phyloP scores from a whole-genome alignment of 192 early-diverging fungal genomes.

The Mortierella alpina region DNA sequence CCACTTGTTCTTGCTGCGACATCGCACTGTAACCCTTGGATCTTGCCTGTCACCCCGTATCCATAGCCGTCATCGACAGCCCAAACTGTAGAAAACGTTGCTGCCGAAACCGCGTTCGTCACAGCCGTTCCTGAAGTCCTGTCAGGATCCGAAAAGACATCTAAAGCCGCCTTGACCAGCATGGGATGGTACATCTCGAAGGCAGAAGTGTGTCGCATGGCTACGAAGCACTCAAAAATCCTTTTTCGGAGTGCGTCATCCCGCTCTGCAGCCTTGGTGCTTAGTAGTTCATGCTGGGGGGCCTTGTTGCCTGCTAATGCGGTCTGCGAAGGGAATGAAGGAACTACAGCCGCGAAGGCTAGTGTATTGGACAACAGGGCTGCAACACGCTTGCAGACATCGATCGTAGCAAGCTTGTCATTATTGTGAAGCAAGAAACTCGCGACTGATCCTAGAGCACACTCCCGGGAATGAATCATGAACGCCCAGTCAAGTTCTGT shows the following conservation, averaged over 20 bases:
- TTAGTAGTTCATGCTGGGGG: constrained; percentile 43
- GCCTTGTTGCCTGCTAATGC: constrained; percentile 39
- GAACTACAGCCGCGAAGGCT: constrained; percentile 66
- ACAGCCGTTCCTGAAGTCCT: constrained; percentile 61
- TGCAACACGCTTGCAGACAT: constrained; percentile 82
- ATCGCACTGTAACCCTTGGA: constrained; percentile 61
- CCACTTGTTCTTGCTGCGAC: constrained; percentile 52
- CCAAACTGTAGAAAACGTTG: constrained; percentile 64
- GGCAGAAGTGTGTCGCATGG: constrained; percentile 65
- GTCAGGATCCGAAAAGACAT: constrained; percentile 65
- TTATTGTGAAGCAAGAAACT: constrained; percentile 78
- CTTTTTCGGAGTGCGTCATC: constrained; percentile 72
- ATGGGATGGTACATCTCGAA: constrained; percentile 61
- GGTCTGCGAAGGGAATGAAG: constrained; percentile 57
- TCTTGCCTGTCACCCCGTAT: constrained; percentile 66
- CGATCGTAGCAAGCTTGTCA: constrained; percentile 69
- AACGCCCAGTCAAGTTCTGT: constrained; percentile 75
- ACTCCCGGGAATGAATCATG: constrained; percentile 67
- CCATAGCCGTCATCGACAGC: constrained; percentile 65
- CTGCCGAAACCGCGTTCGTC: constrained; percentile 59
- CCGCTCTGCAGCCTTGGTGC: constrained; percentile 61
- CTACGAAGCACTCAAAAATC: constrained; percentile 78
- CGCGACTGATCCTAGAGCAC: constrained; percentile 76
- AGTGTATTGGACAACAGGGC: constrained; percentile 81
- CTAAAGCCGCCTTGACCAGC: constrained; percentile 58